These are phyloP conservation scores for Babesia bigemina DNA, from an alignment of 169 alveolate genomes.

Conservation along the genomic window DNA sequence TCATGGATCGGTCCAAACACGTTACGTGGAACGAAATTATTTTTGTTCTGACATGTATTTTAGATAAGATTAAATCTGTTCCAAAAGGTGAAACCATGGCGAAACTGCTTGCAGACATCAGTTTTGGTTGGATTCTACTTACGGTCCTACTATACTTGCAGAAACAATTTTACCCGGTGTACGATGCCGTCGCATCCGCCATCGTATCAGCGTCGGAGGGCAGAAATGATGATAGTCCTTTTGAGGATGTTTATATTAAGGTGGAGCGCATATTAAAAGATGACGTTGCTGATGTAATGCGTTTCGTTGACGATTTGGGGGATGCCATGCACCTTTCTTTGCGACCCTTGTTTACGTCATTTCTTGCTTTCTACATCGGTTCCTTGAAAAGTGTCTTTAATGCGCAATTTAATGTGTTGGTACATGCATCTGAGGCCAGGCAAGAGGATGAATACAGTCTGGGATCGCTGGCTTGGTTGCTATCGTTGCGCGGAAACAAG, in stretches of 20 bases:
- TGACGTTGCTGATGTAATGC: constrained; percentile 21
- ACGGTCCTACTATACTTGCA: constrained; percentile 45
- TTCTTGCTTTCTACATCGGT: constrained; percentile 9
- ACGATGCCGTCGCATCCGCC: constrained; percentile 23
- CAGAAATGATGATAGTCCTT: not conserved
- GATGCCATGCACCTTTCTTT: constrained; percentile 12
- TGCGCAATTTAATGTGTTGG: not conserved
- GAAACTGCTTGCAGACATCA: constrained; percentile 8
- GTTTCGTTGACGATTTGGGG: constrained; percentile 41
- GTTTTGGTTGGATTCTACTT: constrained; percentile 40
- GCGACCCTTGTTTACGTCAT: constrained; percentile 43
- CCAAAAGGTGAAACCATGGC: not conserved
- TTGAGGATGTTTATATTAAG: not conserved
- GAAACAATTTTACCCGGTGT: constrained; percentile 39
- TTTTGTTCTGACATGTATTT: constrained; percentile 19
- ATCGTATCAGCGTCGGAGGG: not conserved
- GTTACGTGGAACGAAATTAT: constrained; percentile 24
- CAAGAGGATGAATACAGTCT: constrained; percentile 2
- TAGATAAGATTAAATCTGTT: constrained; percentile 25
- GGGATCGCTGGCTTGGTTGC: constrained; percentile 26
- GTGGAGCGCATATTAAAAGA: constrained; percentile 34
- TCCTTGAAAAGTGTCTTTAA: constrained; percentile 28
- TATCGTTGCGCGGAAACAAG: constrained; percentile 9
- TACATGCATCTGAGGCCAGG: not conserved
- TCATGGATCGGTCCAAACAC: constrained; percentile 2